Evolutionary conservation across 257 asterid species (phyloP).

Genomic region (Solanum tacnaense): DNA sequence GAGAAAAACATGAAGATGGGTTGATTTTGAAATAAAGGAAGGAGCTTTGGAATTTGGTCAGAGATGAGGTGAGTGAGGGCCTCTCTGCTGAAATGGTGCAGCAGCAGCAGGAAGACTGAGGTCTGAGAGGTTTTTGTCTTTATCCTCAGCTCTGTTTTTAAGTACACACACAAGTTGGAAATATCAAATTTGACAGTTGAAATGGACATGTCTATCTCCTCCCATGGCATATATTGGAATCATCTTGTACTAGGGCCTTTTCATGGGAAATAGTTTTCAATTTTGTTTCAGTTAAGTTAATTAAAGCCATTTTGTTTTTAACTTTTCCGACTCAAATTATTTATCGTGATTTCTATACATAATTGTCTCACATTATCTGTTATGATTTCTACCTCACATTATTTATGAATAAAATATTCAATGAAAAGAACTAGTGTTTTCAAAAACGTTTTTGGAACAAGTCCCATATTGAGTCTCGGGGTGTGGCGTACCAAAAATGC

Average conservation of each 20-base stretch:
- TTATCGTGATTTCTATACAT: too few relatives aligned
- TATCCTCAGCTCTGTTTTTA: neutral
- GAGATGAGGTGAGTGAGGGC: neutral
- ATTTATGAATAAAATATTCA: too few relatives aligned
- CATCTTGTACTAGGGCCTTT: neutral
- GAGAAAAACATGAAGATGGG: neutral
- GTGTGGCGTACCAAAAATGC: too few relatives aligned
- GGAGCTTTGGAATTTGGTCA: slow-evolving; percentile 20
- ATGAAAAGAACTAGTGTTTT: too few relatives aligned
- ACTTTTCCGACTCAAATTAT: neutral
- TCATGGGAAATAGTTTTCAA: neutral
- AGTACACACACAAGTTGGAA: slow-evolving; percentile 1
- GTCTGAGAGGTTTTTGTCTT: neutral
- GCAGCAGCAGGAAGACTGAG: neutral
- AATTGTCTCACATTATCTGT: too few relatives aligned
- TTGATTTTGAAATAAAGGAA: neutral
- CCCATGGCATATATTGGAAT: neutral
- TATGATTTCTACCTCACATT: neutral
- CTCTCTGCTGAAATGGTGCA: neutral
- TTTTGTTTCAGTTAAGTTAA: neutral
- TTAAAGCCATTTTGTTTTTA: neutral
- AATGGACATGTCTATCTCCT: neutral
- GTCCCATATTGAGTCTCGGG: too few relatives aligned
- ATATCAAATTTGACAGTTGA: neutral
- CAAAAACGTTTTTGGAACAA: too few relatives aligned